Base-by-base conservation (phyloP, 345 rosid genomes). In the Brassica nigra region DNA sequence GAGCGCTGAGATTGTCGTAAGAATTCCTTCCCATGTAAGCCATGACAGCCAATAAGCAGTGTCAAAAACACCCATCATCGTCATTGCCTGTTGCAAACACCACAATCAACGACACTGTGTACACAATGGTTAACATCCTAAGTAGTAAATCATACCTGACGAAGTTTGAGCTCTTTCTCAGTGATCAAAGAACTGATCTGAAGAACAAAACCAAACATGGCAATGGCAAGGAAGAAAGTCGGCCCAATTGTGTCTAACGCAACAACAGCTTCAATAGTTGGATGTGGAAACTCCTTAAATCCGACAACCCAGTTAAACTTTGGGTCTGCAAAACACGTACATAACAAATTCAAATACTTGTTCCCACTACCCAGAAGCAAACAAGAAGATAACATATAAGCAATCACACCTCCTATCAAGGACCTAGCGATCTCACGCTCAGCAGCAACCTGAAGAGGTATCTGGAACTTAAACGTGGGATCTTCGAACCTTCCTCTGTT, bases 121-220 rank as follows among this genome's bases (percentile, higher is more conserved):
- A 55, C 0, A 30, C 6, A 11, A 2, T 36, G 20, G n/a, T 0
- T 62, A 74, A 42, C 33, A 79, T 15, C 42, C 58, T 3, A 16
- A 34, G 0, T 4, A 12, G 4, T 23, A 62, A 71, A 8, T 52
- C n/a, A 59, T 52, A 90, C 98, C 97, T 95, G 97, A 3, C 99
- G 97, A 82, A 95, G 99, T 85, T 89, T 92, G 65, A 95, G 92
- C 90, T 95, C 99, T 82, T 89, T 95, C 90, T 92, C 99, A 18
- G 87, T 66, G 12, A 91, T 86, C 85, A 95, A 84, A 62, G 91
- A 85, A 79, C 92, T 85, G 2, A 92, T 88, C 65, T 95, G 97
- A 68, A 95, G 84, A 62, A 91, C 99, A 69, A 95, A 95, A 71
- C 92, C 87, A 74, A 95, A 95, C 97, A 92, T 91, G 1, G 97